phyloP scores from a whole-genome alignment of 2,329 filamentous ascomycete species.

The Chaetomiaceae sp. region DNA sequence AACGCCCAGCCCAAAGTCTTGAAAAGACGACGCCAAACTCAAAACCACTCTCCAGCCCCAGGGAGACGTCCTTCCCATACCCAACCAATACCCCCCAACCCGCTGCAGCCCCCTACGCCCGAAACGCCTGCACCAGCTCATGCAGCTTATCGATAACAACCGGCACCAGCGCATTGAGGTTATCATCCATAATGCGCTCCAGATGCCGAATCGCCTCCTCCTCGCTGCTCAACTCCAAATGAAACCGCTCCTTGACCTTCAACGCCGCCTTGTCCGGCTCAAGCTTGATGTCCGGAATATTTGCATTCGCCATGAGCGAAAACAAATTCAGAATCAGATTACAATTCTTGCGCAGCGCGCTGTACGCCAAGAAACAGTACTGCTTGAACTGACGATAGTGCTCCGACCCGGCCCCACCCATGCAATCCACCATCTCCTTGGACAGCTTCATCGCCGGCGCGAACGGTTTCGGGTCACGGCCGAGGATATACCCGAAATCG shows the following conservation, averaged over 20 bases:
- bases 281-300: constrained; percentile 89
- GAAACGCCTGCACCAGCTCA: constrained; percentile 86
- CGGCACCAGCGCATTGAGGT: constrained; percentile 80
- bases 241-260: constrained; percentile 92
- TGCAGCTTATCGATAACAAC: constrained; percentile 94
- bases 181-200: constrained; percentile 85
- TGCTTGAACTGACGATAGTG: constrained; percentile 88
- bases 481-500: constrained; percentile 96
- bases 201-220: constrained; percentile 87
- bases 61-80: no score
- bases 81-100: background rate
- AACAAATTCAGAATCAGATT: constrained; percentile 94
- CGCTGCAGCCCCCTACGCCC: constrained; percentile 53
- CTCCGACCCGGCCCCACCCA: constrained; percentile 77
- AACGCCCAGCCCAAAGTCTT: no score
- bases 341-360: constrained; percentile 79
- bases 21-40: no score
- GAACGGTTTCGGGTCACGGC: constrained; percentile 94
- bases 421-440: constrained; percentile 97
- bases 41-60: no score
- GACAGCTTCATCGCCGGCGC: constrained; percentile 95
- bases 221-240: constrained; percentile 79
- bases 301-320: constrained; percentile 93
- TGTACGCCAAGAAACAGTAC: constrained; percentile 93
- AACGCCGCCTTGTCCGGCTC: constrained; percentile 90